Percentiles rank a stretch among this genome's conserved stretches.
Conservation (phyloP, 1,284 basidiomycete species). For the Malassezia sympodialis region DNA sequence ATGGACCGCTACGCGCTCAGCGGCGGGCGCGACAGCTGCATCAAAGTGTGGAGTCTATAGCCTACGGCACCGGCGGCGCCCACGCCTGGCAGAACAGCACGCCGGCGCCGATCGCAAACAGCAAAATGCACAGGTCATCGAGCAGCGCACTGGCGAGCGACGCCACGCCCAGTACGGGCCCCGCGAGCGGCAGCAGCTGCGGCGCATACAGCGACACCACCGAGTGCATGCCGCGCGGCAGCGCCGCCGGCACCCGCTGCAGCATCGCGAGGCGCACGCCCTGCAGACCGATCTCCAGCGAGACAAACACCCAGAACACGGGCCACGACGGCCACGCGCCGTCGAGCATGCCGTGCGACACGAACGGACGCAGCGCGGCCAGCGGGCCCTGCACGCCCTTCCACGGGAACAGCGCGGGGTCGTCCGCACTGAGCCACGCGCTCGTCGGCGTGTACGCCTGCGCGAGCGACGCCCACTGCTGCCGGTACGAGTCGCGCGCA, state of each 20-base stretch:
- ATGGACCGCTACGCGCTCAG: conserved; percentile 92
- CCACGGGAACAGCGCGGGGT: conserved; percentile 15
- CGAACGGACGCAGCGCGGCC: conserved; percentile 4
- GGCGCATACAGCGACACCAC: conserved; percentile 11
- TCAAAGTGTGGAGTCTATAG: conserved; percentile 91
- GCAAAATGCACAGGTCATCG: conserved; percentile 13
- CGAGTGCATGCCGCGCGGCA: not conserved
- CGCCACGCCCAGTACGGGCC: not conserved
- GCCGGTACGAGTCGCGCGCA: conserved; percentile 4
- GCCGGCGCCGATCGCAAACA: conserved; percentile 14
- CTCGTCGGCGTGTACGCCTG: conserved; percentile 7
- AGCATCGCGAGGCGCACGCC: conserved; percentile 26
- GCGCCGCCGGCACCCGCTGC: conserved; percentile 16
- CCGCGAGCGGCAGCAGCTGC: not conserved
- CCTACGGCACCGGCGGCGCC: not conserved
- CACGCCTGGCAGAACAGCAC: conserved; percentile 13
- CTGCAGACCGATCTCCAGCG: conserved; percentile 35
- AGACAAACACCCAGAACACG: conserved; percentile 43
- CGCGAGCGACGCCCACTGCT: conserved; percentile 17
- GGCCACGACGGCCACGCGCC: conserved; percentile 20
- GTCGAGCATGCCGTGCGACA: not conserved
- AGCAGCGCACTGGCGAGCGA: conserved; percentile 7
- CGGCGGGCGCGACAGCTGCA: conserved; percentile 72
- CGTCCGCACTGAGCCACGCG: conserved; percentile 16
- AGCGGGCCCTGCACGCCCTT: conserved; percentile 10